phyloP scores from a whole-genome alignment of 306 rosid genomes.

The Cucurbita ficifolia region DNA sequence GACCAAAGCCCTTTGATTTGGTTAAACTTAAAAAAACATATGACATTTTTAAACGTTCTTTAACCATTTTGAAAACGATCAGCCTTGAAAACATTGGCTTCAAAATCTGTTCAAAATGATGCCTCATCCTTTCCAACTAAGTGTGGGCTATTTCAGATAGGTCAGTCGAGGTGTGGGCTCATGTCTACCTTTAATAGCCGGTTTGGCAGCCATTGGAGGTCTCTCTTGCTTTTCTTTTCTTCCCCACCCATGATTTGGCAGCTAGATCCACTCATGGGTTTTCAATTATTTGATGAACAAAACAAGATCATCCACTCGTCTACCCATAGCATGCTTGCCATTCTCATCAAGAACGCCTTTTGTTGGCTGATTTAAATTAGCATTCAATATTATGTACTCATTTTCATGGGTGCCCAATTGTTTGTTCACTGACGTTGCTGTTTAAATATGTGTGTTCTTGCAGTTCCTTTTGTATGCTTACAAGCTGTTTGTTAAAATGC shows the following conservation, averaged over 20 bases:
- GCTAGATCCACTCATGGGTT: conserved; percentile 4
- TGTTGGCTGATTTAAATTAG: background rate
- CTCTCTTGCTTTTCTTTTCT: conserved; percentile 1
- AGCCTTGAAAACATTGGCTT: background rate
- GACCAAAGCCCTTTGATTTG: too few species aligned
- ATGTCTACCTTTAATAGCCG: background rate
- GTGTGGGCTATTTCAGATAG: background rate
- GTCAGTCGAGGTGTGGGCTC: background rate
- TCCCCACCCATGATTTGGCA: background rate
- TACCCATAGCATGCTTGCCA: background rate
- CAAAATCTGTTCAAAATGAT: background rate
- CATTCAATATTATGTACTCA: background rate
- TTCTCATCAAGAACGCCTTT: conserved; percentile 1
- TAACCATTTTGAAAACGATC: too few species aligned
- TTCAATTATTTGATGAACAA: background rate
- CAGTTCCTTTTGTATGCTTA: background rate
- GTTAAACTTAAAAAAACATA: too few species aligned
- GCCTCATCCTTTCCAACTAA: background rate
- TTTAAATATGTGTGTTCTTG: conserved; percentile 7
- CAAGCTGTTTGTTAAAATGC: background rate
- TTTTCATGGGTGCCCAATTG: background rate
- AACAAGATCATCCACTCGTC: background rate
- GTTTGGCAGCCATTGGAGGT: background rate
- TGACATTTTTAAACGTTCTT: too few species aligned
- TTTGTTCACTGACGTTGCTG: background rate